A percentile compares a stretch with the other conserved stretches of the same genome.
These are phyloP conservation scores for Piloderma croceum DNA, from an alignment of 768 basidiomycete species.

Conservation along the genomic window DNA sequence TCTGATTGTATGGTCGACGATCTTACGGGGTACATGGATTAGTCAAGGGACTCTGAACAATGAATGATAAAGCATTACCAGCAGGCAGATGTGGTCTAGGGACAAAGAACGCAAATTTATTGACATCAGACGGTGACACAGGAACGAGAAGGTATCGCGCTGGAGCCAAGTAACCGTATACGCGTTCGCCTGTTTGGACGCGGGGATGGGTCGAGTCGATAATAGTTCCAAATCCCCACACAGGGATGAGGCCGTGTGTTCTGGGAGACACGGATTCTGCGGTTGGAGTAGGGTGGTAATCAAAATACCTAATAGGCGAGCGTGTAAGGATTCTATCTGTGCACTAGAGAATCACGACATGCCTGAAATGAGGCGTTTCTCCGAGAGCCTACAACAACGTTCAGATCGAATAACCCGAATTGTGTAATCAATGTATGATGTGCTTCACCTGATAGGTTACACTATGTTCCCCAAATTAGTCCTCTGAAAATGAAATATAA, in stretches of 20 bases:
- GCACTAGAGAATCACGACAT: too few species aligned
- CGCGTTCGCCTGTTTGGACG: constrained; percentile 49
- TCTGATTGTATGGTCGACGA: constrained; percentile 63
- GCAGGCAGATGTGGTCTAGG: constrained; percentile 57
- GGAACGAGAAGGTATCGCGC: constrained; percentile 50
- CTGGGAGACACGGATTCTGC: constrained; percentile 32
- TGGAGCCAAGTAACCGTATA: constrained; percentile 60
- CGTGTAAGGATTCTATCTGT: too few species aligned
- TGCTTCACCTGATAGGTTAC: too few species aligned
- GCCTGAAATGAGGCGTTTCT: constrained; percentile 49
- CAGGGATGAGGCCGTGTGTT: constrained; percentile 61
- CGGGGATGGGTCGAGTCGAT: constrained; percentile 42
- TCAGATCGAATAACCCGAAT: too few species aligned
- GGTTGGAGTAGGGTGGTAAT: constrained; percentile 50
- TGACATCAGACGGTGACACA: constrained; percentile 46
- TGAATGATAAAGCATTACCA: constrained; percentile 29
- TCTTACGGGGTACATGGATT: constrained; percentile 35
- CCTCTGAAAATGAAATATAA: too few species aligned
- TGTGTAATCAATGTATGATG: too few species aligned
- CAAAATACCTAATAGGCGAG: constrained; percentile 73
- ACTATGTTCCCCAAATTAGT: too few species aligned
- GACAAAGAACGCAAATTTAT: constrained; percentile 47
- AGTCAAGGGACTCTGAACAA: background rate
- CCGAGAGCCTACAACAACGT: constrained; percentile 56
- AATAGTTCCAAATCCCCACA: constrained; percentile 68